Conservation (phyloP, 257 asterid genomes). For the Fraxinus cuspidata region DNA sequence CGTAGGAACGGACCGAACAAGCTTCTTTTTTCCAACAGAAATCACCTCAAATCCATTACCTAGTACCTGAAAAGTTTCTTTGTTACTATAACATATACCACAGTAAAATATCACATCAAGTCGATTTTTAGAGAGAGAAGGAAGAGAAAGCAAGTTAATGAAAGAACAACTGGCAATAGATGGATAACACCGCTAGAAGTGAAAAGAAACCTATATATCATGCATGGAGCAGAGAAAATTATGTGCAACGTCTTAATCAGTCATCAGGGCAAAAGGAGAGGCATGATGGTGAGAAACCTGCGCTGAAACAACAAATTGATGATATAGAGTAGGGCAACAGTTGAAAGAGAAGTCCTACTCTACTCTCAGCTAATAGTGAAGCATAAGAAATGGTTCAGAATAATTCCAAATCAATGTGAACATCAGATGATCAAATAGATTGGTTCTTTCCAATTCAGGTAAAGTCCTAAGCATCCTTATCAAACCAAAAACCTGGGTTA, state of each 20-base stretch:
- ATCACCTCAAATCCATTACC: constrained; percentile 98
- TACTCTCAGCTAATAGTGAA: not conserved
- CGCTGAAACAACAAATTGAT: not conserved
- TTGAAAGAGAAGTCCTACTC: not conserved
- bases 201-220: not conserved
- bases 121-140: not conserved
- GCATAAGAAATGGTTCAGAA: not conserved
- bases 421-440: not conserved
- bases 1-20: constrained; percentile 95
- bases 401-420: not conserved
- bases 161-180: not conserved
- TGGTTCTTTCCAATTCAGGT: too few relatives aligned
- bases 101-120: constrained; percentile 5
- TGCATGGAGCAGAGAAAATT: not conserved
- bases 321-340: not conserved
- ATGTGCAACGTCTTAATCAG: not conserved
- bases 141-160: not conserved
- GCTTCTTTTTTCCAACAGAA: constrained; percentile 85
- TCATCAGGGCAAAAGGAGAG: not conserved
- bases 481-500: too few relatives aligned
- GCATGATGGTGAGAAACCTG: not conserved
- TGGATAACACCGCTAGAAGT: not conserved
- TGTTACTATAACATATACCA: not conserved
- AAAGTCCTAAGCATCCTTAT: too few relatives aligned
- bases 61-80: constrained; percentile 56